Conservation (phyloP, 768 basidiomycete species). For the Suillus sp. region DNA sequence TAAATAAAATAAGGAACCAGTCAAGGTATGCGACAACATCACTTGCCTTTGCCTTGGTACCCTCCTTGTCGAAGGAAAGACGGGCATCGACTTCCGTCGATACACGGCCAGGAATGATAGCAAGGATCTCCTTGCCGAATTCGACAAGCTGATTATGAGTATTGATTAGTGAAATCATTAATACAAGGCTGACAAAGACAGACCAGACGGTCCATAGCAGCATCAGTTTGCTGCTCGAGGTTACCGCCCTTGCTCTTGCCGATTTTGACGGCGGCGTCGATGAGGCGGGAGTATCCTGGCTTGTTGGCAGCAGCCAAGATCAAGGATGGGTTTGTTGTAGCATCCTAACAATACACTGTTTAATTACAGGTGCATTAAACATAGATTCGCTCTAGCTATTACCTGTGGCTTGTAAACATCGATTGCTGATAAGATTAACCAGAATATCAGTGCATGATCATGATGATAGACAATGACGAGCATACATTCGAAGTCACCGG, state of each 20-base stretch:
- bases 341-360: constrained; percentile 60
- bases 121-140: constrained; percentile 94
- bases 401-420: constrained; percentile 95
- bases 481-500: constrained; percentile 90
- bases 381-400: constrained; percentile 22
- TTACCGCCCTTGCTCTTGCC: constrained; percentile 82
- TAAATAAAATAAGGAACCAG: background rate
- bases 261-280: constrained; percentile 71
- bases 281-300: constrained; percentile 77
- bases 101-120: constrained; percentile 96
- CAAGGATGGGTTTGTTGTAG: constrained; percentile 96
- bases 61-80: constrained; percentile 94
- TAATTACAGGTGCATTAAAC: constrained; percentile 7
- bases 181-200: constrained; percentile 28
- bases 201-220: constrained; percentile 89
- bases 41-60: constrained; percentile 80
- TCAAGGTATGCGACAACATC: background rate
- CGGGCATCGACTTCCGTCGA: constrained; percentile 99
- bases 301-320: constrained; percentile 94
- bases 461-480: constrained; percentile 10
- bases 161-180: background rate
- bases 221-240: constrained; percentile 72
- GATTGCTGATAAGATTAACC: constrained; percentile 62
- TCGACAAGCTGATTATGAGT: constrained; percentile 74
- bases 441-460: constrained; percentile 29